These are phyloP conservation scores for Podospora pseudocomata DNA, from an alignment of 495 filamentous ascomycete species.

Conservation along the genomic window DNA sequence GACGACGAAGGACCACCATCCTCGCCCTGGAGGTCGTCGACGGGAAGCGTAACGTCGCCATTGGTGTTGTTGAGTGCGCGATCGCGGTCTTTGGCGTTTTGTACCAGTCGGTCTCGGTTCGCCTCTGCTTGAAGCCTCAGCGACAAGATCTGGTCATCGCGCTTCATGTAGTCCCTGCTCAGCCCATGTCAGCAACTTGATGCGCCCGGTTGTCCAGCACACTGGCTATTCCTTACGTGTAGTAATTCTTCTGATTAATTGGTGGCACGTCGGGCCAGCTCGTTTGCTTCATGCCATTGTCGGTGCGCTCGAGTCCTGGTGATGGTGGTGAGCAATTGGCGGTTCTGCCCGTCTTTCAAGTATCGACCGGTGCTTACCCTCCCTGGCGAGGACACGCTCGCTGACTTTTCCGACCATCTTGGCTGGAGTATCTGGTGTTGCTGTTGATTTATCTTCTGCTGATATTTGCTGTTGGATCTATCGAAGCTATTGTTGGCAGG, in stretches of 20 bases:
- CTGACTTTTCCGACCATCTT: slow-evolving; percentile 53
- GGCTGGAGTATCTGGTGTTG: slow-evolving; percentile 6
- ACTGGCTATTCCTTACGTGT: slow-evolving; percentile 67
- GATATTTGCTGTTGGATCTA: slow-evolving; percentile 1
- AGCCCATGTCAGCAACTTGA: slow-evolving; percentile 21
- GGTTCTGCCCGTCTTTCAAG: background rate
- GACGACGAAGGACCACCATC: slow-evolving; percentile 58
- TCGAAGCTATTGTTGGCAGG: background rate
- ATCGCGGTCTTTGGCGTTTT: slow-evolving; percentile 80
- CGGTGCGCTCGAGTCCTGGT: slow-evolving; percentile 84
- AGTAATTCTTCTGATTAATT: slow-evolving; percentile 99
- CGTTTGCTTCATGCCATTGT: slow-evolving; percentile 94
- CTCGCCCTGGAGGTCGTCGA: slow-evolving; percentile 57
- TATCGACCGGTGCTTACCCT: slow-evolving; percentile 35
- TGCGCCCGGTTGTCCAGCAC: background rate
- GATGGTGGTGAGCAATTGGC: slow-evolving; percentile 14
- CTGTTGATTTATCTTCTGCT: background rate
- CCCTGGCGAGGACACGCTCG: slow-evolving; percentile 50
- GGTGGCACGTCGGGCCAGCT: slow-evolving; percentile 87
- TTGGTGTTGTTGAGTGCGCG: slow-evolving; percentile 74
- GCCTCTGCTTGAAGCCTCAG: slow-evolving; percentile 83
- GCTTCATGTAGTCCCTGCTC: slow-evolving; percentile 87
- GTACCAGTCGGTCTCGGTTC: slow-evolving; percentile 69
- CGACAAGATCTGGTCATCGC: slow-evolving; percentile 92
- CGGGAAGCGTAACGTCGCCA: slow-evolving; percentile 53